Evolutionary conservation across 108 stramenopile genomes (phyloP).

Genomic region (Cylindrotheca fusiformis): DNA sequence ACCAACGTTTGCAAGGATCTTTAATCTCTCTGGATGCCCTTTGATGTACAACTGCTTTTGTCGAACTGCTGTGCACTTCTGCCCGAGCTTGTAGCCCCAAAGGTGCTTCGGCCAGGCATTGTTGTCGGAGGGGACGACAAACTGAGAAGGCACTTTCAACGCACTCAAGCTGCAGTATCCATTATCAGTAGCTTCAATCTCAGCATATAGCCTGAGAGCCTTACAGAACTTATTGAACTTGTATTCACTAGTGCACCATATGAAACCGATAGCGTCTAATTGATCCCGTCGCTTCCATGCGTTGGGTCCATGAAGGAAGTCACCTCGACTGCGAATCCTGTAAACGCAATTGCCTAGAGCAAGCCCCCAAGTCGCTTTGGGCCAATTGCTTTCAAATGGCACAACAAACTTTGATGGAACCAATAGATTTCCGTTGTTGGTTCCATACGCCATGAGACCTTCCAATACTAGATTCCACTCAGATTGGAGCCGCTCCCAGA

Average conservation of each 20-base stretch:
- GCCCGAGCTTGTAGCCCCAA: constrained; percentile 74
- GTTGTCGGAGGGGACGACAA: constrained; percentile 54
- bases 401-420: constrained; percentile 76
- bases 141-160: constrained; percentile 61
- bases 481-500: constrained; percentile 84
- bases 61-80: constrained; percentile 72
- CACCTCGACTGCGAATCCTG: constrained; percentile 60
- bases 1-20: constrained; percentile 59
- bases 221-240: constrained; percentile 51
- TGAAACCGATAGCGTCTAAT: constrained; percentile 70
- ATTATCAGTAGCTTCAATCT: constrained; percentile 26
- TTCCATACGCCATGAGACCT: constrained; percentile 51
- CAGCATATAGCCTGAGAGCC: constrained; percentile 52
- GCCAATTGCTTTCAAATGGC: constrained; percentile 54
- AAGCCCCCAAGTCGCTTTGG: constrained; percentile 67
- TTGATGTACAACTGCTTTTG: constrained; percentile 83
- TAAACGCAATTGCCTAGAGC: constrained; percentile 64
- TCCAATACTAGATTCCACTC: constrained; percentile 84
- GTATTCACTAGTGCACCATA: constrained; percentile 70
- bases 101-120: constrained; percentile 62
- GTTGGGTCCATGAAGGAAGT: constrained; percentile 53
- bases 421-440: constrained; percentile 47
- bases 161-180: constrained; percentile 10
- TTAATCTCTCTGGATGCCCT: constrained; percentile 50
- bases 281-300: constrained; percentile 39